Conservation (phyloP, 371 early-diverging fungal genomes). For the Nosema granulosis region DNA sequence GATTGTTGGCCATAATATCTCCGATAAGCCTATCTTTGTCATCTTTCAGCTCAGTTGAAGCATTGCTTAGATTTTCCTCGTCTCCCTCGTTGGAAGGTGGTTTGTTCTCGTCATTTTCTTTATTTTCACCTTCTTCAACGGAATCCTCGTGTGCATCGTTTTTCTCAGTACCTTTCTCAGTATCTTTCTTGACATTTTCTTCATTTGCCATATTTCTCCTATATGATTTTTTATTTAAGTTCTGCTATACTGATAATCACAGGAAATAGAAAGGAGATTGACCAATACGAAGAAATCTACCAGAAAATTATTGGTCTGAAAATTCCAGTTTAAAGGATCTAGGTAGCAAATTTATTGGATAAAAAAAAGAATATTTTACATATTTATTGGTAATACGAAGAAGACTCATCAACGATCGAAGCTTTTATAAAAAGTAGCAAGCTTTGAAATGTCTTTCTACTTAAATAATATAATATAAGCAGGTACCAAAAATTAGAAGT, state of each 20-base stretch:
- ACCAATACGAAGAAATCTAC: too few relatives aligned
- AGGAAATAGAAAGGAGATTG: too few relatives aligned
- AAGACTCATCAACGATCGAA: not conserved
- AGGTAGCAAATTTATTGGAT: too few relatives aligned
- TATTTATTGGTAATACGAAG: too few relatives aligned
- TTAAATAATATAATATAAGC: not conserved
- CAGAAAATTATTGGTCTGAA: too few relatives aligned
- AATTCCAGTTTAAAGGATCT: too few relatives aligned
- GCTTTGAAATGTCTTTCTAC: not conserved
- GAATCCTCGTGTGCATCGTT: conserved; percentile 4
- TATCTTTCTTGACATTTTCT: conserved; percentile 34
- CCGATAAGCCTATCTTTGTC: conserved; percentile 23
- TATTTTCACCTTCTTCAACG: conserved; percentile 32
- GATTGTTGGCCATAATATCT: conserved; percentile 51
- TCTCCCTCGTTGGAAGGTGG: conserved; percentile 31
- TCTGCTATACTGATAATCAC: too few relatives aligned
- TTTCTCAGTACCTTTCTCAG: conserved; percentile 41
- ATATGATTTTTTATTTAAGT: too few relatives aligned
- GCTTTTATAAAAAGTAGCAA: not conserved
- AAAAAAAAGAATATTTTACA: too few relatives aligned
- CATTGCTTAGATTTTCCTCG: conserved; percentile 26
- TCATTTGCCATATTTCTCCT: conserved; percentile 6
- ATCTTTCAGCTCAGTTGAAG: not conserved
- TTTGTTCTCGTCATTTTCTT: conserved; percentile 32
- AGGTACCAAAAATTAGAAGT: too few relatives aligned